These are phyloP conservation scores for Tolypocladium ovalisporum DNA, from an alignment of 2,329 filamentous ascomycete species.

Conservation along the genomic window DNA sequence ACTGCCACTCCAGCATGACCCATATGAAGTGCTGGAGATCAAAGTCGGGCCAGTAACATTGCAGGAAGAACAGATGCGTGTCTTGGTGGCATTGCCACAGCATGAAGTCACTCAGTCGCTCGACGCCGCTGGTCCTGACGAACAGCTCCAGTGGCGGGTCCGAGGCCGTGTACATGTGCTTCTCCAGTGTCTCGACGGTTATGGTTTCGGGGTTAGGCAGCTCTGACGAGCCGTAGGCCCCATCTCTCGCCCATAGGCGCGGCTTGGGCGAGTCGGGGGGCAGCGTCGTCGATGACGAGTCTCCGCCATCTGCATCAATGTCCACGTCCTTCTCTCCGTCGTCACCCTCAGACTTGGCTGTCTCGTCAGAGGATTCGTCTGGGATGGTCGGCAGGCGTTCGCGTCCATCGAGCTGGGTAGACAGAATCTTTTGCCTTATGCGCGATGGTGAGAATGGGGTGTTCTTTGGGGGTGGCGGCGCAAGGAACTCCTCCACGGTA, in stretches of 20 bases:
- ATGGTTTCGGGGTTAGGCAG: constrained; percentile 75
- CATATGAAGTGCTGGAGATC: constrained; percentile 89
- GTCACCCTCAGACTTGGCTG: constrained; percentile 31
- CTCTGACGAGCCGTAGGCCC: constrained; percentile 23
- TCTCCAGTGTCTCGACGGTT: constrained; percentile 67
- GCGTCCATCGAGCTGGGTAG: constrained; percentile 43
- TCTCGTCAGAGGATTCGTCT: constrained; percentile 33
- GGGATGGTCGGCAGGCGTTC: constrained; percentile 38
- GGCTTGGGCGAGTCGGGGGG: constrained; percentile 41
- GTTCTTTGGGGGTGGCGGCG: constrained; percentile 52
- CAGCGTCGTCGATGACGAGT: constrained; percentile 51
- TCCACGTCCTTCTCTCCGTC: constrained; percentile 21
- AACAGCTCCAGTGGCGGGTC: constrained; percentile 85
- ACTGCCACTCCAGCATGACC: constrained; percentile 84
- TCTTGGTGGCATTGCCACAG: constrained; percentile 94
- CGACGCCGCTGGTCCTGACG: constrained; percentile 84
- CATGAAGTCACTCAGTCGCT: constrained; percentile 93
- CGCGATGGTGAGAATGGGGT: constrained; percentile 78
- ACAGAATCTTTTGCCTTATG: constrained; percentile 76
- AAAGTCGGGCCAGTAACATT: constrained; percentile 93
- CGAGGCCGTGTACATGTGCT: constrained; percentile 78
- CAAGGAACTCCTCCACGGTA: constrained; percentile 79
- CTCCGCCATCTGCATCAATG: constrained; percentile 37
- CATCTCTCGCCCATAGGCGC: constrained; percentile 19
- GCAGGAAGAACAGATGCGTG: constrained; percentile 84